phyloP scores from a whole-genome alignment of 2,329 filamentous ascomycete genomes.

The Aureobasidium vineae region DNA sequence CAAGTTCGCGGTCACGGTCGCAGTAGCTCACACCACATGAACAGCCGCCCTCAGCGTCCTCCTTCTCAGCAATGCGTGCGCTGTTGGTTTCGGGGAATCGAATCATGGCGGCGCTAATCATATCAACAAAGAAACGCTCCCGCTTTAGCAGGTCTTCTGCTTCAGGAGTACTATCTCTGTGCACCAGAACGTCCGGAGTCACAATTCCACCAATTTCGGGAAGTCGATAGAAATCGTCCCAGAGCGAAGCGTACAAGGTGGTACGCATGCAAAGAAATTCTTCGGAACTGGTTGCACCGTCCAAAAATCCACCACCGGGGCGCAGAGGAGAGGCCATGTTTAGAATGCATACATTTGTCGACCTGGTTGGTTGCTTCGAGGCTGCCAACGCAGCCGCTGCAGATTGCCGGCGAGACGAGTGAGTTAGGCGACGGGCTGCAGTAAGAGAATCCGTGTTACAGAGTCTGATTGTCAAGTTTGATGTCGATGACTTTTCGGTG shows the following conservation, averaged over 20 bases:
- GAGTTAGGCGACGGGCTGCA: slow-evolving; percentile 47
- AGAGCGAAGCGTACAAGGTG: slow-evolving; percentile 59
- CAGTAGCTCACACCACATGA: slow-evolving; percentile 44
- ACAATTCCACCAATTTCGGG: slow-evolving; percentile 58
- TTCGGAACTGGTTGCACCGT: slow-evolving; percentile 60
- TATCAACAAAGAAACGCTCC: slow-evolving; percentile 60
- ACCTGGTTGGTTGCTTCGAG: background rate
- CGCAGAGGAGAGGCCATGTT: slow-evolving; percentile 64
- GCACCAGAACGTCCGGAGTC: slow-evolving; percentile 60
- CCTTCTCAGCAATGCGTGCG: slow-evolving; percentile 29
- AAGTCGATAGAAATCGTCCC: slow-evolving; percentile 59
- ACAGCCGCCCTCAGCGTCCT: slow-evolving; percentile 35
- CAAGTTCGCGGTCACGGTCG: slow-evolving; percentile 52
- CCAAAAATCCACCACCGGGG: slow-evolving; percentile 61
- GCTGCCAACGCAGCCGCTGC: slow-evolving; percentile 13
- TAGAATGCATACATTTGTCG: slow-evolving; percentile 53
- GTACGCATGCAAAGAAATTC: slow-evolving; percentile 62
- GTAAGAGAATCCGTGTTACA: slow-evolving; percentile 54
- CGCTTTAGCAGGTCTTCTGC: slow-evolving; percentile 45
- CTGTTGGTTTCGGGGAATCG: slow-evolving; percentile 53
- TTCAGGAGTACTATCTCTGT: slow-evolving; percentile 46
- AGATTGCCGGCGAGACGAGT: slow-evolving; percentile 29
- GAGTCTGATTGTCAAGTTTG: slow-evolving; percentile 46
- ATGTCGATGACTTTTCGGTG: slow-evolving; percentile 2
- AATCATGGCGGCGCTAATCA: slow-evolving; percentile 59